These are phyloP conservation scores for Epichloe uncinata DNA, from an alignment of 2,329 filamentous ascomycete species.

Conservation along the genomic window DNA sequence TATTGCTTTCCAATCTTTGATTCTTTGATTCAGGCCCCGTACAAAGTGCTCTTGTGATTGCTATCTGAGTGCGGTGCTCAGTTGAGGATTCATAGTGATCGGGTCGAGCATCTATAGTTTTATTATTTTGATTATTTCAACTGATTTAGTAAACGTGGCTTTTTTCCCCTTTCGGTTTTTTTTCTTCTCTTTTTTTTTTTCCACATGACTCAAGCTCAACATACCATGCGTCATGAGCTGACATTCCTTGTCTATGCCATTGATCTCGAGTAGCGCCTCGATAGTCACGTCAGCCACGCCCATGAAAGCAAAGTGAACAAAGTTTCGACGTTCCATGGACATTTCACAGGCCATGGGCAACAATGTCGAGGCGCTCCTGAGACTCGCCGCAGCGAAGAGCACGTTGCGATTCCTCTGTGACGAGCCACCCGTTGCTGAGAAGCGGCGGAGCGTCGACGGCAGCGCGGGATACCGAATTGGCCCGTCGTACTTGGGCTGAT, in stretches of 20 bases:
- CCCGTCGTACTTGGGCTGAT: slow-evolving; percentile 43
- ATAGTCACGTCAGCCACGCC: slow-evolving; percentile 58
- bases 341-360: slow-evolving; percentile 81
- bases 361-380: slow-evolving; percentile 58
- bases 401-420: slow-evolving; percentile 51
- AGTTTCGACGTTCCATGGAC: slow-evolving; percentile 52
- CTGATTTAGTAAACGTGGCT: too few relatives aligned
- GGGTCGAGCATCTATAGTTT: slow-evolving; percentile 55
- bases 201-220: neutral
- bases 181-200: too few relatives aligned
- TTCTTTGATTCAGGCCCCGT: slow-evolving; percentile 12
- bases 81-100: slow-evolving; percentile 59
- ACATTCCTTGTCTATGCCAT: slow-evolving; percentile 64
- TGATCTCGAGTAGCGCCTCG: slow-evolving; percentile 57
- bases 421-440: slow-evolving; percentile 39
- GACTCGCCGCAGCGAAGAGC: slow-evolving; percentile 63
- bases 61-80: slow-evolving; percentile 52
- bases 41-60: slow-evolving; percentile 52
- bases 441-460: slow-evolving; percentile 46
- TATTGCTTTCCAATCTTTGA: neutral
- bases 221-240: slow-evolving; percentile 47
- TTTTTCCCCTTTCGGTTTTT: too few relatives aligned
- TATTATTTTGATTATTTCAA: neutral
- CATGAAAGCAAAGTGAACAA: slow-evolving; percentile 72
- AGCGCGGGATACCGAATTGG: slow-evolving; percentile 56